Evolutionary conservation across 345 rosid species (phyloP), one percentile per base, ranked within the genome.

Genomic region (Rhodamnia argentea): DNA sequence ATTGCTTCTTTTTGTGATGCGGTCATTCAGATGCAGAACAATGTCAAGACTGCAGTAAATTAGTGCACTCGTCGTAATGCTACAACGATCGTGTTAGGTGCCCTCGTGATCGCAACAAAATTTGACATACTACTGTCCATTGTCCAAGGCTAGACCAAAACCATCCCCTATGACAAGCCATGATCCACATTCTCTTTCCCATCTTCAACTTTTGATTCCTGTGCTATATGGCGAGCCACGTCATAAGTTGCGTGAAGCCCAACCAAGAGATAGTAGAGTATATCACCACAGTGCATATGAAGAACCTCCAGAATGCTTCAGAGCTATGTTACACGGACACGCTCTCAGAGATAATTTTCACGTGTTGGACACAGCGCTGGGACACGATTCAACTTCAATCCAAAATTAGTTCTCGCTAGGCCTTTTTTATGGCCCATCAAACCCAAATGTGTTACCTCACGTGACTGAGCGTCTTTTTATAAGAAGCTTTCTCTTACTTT

Each of bases 171-270:
- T 0, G 81, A 70, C 81, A 9, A 37, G 81, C 81, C 81, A 70
- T 18, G 81, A 9, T 37, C 81, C 13, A 10, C 81, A 5, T 70
- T 37, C 81, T 20, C 81, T 47, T 70, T 86, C 37, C 83, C 85
- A 29, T 85, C 90, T 76, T 89, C 89, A 24, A 51, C 23, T 83
- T 88, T 62, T 8, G 88, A 64, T 85, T 86, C 92, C 86, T 87
- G 87, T 40, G 82, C 85, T 60, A 88, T 85, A 76, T 82, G 90
- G 85, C 90, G 95, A 89, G 97, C 98, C 89, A 96, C 89, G 86
- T 96, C 98, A 83, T 94, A 95, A 26, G 98, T 95, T 55, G 98
- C 99, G 86, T 97, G 99, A 83, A 97, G 92, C 85, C 98, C 98
- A 86, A 94, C 91, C 8, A 95, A 89, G 52, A 97, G 44, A 86